Conservation (phyloP, 164 flowering plant species). For the Euptelea pleiosperma region DNA sequence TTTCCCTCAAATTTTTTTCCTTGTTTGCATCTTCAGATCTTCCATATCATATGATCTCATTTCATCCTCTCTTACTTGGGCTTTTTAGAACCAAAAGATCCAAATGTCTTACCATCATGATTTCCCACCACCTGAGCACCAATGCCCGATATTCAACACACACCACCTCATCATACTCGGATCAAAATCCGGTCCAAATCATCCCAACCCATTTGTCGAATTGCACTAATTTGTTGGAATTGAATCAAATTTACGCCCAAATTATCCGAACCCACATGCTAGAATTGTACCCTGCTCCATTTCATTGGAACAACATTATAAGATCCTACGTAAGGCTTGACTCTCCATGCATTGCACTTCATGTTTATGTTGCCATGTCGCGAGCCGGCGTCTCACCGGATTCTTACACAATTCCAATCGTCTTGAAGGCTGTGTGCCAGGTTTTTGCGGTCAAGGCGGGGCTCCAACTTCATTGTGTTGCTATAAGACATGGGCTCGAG, state of each 20-base stretch:
- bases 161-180: not conserved
- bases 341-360: slow-evolving; percentile 31
- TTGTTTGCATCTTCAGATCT: too few species aligned
- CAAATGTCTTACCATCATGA: not conserved
- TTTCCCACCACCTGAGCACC: not conserved
- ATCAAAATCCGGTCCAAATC: slow-evolving; percentile 7
- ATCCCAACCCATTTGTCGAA: slow-evolving; percentile 6
- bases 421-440: slow-evolving; percentile 40
- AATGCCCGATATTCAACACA: not conserved
- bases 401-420: slow-evolving; percentile 53
- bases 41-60: not conserved
- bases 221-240: slow-evolving; percentile 9
- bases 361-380: slow-evolving; percentile 35
- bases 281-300: slow-evolving; percentile 23
- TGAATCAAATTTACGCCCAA: slow-evolving; percentile 34
- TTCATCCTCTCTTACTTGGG: not conserved
- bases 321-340: slow-evolving; percentile 41
- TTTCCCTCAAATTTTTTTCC: too few species aligned
- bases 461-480: slow-evolving; percentile 36
- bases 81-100: not conserved
- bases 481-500: slow-evolving; percentile 38
- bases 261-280: slow-evolving; percentile 39
- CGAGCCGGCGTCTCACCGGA: slow-evolving; percentile 46
- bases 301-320: slow-evolving; percentile 55
- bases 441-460: slow-evolving; percentile 22